phyloP scores from a whole-genome alignment of 2,329 filamentous ascomycete genomes.

The Aspergillus pseudoglaucus region DNA sequence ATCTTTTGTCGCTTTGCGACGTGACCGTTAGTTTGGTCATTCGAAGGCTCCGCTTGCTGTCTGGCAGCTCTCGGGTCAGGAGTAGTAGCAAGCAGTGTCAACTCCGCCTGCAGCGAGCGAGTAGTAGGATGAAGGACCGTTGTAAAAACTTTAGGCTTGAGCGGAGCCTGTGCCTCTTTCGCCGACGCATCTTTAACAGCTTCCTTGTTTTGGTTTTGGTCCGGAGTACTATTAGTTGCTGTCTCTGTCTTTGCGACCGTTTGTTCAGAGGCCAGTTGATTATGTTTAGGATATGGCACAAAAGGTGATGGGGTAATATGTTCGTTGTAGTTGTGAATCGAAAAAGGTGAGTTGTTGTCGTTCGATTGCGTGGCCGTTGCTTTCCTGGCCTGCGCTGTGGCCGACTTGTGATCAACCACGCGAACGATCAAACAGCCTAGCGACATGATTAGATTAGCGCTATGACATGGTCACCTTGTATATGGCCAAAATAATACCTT shows the following conservation, averaged over 20 bases:
- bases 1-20: conserved; percentile 66
- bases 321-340: conserved; percentile 85
- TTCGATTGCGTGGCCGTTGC: conserved; percentile 50
- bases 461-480: not conserved
- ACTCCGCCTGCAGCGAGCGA: conserved; percentile 66
- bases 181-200: conserved; percentile 11
- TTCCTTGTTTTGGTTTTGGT: not conserved
- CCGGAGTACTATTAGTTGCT: conserved; percentile 4
- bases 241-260: conserved; percentile 19
- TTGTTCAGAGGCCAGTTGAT: conserved; percentile 26
- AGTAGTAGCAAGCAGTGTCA: conserved; percentile 68
- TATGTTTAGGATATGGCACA: conserved; percentile 60
- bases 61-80: conserved; percentile 51
- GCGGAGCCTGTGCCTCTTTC: conserved; percentile 40
- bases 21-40: conserved; percentile 50
- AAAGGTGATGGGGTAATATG: conserved; percentile 86
- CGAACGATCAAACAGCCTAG: conserved; percentile 80
- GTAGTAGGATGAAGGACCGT: conserved; percentile 79
- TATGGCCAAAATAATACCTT: conserved; percentile 48
- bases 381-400: conserved; percentile 53
- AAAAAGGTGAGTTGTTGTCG: conserved; percentile 63
- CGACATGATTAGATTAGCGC: not conserved
- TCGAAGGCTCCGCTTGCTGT: conserved; percentile 44
- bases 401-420: conserved; percentile 78
- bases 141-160: conserved; percentile 60